Conservation (phyloP, 2,329 filamentous ascomycete genomes). For the Diaporthe citriasiana region DNA sequence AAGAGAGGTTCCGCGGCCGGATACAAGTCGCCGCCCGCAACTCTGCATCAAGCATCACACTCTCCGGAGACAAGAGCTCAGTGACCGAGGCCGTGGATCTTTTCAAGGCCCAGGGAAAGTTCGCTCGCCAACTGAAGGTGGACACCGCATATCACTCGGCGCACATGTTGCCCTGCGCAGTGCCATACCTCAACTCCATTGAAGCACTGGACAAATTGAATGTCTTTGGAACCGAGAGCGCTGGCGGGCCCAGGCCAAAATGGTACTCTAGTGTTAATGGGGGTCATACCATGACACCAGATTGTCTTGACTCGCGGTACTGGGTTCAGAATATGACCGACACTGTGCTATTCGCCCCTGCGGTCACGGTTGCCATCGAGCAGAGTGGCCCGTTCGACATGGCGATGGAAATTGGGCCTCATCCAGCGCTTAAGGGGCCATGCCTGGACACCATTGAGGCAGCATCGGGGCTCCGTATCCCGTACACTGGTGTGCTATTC, state of each 20-base stretch:
- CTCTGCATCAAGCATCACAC: constrained; percentile 47
- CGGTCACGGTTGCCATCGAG: constrained; percentile 27
- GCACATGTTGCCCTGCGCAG: constrained; percentile 50
- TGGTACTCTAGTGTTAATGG: constrained; percentile 37
- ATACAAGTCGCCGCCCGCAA: constrained; percentile 48
- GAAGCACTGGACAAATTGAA: neutral
- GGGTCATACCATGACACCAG: constrained; percentile 46
- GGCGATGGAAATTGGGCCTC: constrained; percentile 51
- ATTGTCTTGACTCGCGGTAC: constrained; percentile 23
- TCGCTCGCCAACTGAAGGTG: constrained; percentile 52
- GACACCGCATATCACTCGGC: constrained; percentile 58
- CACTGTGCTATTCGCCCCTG: constrained; percentile 46
- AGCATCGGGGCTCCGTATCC: constrained; percentile 36
- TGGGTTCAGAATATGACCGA: constrained; percentile 44
- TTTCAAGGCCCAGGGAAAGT: constrained; percentile 46
- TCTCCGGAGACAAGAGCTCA: constrained; percentile 48
- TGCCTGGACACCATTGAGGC: constrained; percentile 49
- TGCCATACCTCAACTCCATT: constrained; percentile 33
- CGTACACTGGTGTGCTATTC: constrained; percentile 46
- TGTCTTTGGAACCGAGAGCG: no score
- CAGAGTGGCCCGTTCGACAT: constrained; percentile 48
- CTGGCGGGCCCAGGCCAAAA: neutral
- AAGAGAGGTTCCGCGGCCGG: constrained; percentile 44
- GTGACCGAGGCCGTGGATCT: constrained; percentile 46
- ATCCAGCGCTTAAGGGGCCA: constrained; percentile 57